phyloP scores from a whole-genome alignment of 192 early-diverging fungal genomes.

The Phlyctochytrium planicorne region DNA sequence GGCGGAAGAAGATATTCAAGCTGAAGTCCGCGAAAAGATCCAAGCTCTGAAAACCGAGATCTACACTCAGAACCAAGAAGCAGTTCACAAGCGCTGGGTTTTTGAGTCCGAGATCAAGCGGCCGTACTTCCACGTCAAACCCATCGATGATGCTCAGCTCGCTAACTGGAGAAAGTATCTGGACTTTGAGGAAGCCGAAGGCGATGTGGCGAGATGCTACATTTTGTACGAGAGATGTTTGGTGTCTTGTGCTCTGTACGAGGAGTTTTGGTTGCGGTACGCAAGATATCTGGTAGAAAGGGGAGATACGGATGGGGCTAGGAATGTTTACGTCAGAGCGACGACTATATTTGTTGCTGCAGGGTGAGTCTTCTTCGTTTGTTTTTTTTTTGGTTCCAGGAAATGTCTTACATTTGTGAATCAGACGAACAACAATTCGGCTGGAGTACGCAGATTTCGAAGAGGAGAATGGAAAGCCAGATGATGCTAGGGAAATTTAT shows the following conservation, averaged over 20 bases:
- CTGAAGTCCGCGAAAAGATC: constrained; percentile 55
- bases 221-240: constrained; percentile 72
- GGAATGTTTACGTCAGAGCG: constrained; percentile 56
- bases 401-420: too few relatives aligned
- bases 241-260: constrained; percentile 74
- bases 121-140: constrained; percentile 78
- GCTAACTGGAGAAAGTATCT: constrained; percentile 72
- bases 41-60: constrained; percentile 53
- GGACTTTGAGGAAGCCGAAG: constrained; percentile 68
- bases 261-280: constrained; percentile 77
- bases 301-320: constrained; percentile 46
- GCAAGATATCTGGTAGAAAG: constrained; percentile 53
- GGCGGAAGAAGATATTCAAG: constrained; percentile 56
- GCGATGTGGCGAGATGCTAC: constrained; percentile 55
- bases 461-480: constrained; percentile 57
- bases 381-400: background rate
- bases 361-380: constrained; percentile 27
- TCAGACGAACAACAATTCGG: constrained; percentile 53
- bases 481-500: constrained; percentile 61
- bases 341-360: constrained; percentile 52
- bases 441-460: constrained; percentile 61
- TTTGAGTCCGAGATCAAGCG: constrained; percentile 77
- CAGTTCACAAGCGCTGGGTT: constrained; percentile 72
- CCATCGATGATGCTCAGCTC: constrained; percentile 67
- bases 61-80: constrained; percentile 66